Evolutionary conservation across 108 stramenopile genomes (phyloP).

Genomic region (Cyclotella kingstonii): DNA sequence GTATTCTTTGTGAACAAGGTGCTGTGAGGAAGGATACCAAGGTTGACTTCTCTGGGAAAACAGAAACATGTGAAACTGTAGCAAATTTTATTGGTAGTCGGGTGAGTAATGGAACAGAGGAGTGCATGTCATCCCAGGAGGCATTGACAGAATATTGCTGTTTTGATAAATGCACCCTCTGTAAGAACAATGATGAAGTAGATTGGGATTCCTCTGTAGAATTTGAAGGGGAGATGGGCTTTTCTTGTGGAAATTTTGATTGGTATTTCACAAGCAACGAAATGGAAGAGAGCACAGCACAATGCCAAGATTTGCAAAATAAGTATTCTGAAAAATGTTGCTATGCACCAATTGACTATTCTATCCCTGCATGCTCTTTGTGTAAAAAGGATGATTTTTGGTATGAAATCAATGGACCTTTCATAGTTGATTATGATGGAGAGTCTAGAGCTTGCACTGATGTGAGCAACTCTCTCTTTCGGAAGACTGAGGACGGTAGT

Average conservation of each 20-base stretch:
- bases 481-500: conserved; percentile 35
- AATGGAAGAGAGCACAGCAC: conserved; percentile 31
- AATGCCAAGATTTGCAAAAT: conserved; percentile 26
- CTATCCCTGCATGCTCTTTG: conserved; percentile 39
- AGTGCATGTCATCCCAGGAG: conserved; percentile 18
- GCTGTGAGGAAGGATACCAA: conserved; percentile 23
- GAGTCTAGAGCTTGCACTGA: conserved; percentile 32
- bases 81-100: conserved; percentile 30
- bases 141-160: conserved; percentile 42
- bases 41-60: conserved; percentile 36
- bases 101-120: conserved; percentile 40
- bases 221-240: conserved; percentile 21
- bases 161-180: conserved; percentile 41
- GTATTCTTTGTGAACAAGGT: conserved; percentile 31
- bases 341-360: conserved; percentile 39
- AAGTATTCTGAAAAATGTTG: conserved; percentile 29
- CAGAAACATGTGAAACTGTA: conserved; percentile 35
- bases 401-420: conserved; percentile 35
- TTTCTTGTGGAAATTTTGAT: conserved; percentile 45
- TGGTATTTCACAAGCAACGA: conserved; percentile 43
- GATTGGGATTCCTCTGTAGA: conserved; percentile 44
- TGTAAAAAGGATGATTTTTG: conserved; percentile 39
- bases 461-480: conserved; percentile 37
- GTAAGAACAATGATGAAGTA: conserved; percentile 22
- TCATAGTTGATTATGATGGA: conserved; percentile 28